phyloP scores from a whole-genome alignment of 1,284 basidiomycete species.

The Stygiomarasmius scandens region DNA sequence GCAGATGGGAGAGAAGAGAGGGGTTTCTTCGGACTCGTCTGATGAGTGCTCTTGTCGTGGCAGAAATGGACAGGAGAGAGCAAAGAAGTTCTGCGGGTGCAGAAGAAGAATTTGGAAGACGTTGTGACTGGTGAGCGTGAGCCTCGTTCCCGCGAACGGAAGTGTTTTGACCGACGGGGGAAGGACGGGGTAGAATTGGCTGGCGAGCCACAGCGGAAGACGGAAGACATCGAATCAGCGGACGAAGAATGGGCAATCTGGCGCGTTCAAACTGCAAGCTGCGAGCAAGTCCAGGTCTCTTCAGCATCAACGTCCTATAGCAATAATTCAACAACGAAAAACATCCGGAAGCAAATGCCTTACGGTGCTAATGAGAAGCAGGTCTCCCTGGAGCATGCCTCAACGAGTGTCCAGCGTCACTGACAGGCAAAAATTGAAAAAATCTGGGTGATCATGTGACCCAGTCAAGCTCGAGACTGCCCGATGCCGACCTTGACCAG shows the following conservation, averaged over 20 bases:
- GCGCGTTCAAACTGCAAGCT: slow-evolving; percentile 52
- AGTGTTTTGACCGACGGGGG: slow-evolving; percentile 11
- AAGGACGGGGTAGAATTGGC: slow-evolving; percentile 6
- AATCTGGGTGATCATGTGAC: neutral
- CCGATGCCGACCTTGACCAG: no score
- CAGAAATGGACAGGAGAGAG: slow-evolving; percentile 22
- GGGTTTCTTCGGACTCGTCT: slow-evolving; percentile 29
- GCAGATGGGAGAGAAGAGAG: slow-evolving; percentile 32
- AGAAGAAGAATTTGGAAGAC: neutral
- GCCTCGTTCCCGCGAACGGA: neutral
- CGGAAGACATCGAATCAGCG: slow-evolving; percentile 19
- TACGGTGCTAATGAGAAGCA: neutral
- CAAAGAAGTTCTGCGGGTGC: slow-evolving; percentile 22
- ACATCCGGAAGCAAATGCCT: neutral
- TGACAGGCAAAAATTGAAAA: no score
- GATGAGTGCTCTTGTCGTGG: slow-evolving; percentile 27
- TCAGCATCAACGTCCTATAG: slow-evolving; percentile 69
- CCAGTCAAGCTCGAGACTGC: neutral
- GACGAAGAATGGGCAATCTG: slow-evolving; percentile 19
- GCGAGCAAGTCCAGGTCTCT: slow-evolving; percentile 56
- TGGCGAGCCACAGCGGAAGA: slow-evolving; percentile 13
- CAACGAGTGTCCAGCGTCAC: no score
- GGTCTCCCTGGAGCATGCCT: neutral
- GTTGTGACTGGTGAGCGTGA: neutral
- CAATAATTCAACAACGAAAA: slow-evolving; percentile 23